Base-by-base conservation (phyloP, 345 rosid species). In the Anastatica hierochuntica region DNA sequence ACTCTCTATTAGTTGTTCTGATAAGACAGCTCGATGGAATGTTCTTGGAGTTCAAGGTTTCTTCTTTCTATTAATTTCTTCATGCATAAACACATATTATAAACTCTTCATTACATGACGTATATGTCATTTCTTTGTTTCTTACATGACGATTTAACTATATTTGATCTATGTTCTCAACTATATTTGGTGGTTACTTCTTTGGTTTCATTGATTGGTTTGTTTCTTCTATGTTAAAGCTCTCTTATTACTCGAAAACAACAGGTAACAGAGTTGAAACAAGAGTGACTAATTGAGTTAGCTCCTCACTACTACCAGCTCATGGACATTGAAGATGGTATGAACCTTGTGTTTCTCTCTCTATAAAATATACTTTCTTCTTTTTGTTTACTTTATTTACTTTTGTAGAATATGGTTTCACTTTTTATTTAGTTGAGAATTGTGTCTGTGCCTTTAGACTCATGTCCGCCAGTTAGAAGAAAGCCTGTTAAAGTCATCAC, bases 291-390 rank as follows among this genome's bases (percentile, higher is more conserved):
- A 74, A 85, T 88, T 41, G 99, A 92, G 74, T 81, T 88, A 69
- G 97, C 95, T 12, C 99, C 97, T 1, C 97, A 92, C 56, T 92
- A 70, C 66, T 92, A 88, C 78, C 95, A 92, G 75, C 57, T 65
- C 69, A 88, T 88, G 79, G 99, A 92, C 58, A 97, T 92, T 23
- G 99, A 92, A 68, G 99, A 92, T 68, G 30, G 96, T 92, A 79
- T 48, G 65, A 27, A 38, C 67, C 60, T 62, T 58, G 24, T 23
- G n/a, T n/a, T 2, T 14, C 19, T 49, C 72, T 52, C 38, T 52
- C 40, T 55, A 66, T 59, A 62, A 34, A 11, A n/a, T n/a, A n/a
- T n/a, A n/a, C n/a, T n/a, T n/a, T n/a, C n/a, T n/a, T n/a, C n/a
- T n/a, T n/a, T n/a, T n/a, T n/a, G n/a, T 60, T 8, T 37, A 5